Percentiles rank a stretch among this genome's conserved stretches.
These are phyloP conservation scores for Xenoacremonium recifei DNA, from an alignment of 2,329 filamentous ascomycete species.

Conservation along the genomic window DNA sequence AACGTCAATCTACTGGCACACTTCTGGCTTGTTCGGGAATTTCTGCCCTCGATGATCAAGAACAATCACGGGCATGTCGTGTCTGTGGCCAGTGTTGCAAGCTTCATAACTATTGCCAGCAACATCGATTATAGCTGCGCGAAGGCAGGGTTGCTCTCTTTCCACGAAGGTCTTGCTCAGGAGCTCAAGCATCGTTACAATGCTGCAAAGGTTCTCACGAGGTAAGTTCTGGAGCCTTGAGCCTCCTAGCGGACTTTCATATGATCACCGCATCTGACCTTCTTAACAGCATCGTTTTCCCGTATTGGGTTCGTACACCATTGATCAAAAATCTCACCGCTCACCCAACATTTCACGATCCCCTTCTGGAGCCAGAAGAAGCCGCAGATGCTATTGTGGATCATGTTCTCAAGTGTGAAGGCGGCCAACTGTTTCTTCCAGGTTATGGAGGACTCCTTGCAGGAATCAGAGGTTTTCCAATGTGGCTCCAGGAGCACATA, in stretches of 20 bases:
- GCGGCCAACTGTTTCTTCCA: conserved; percentile 48
- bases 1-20: conserved; percentile 67
- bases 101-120: conserved; percentile 56
- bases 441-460: conserved; percentile 17
- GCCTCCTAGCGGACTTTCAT: background rate
- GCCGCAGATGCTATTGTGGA: conserved; percentile 43
- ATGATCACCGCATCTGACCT: background rate
- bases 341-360: background rate
- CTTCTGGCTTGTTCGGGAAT: conserved; percentile 62
- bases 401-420: conserved; percentile 42
- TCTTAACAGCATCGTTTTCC: background rate
- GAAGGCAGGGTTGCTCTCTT: conserved; percentile 63
- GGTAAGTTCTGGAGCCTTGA: conserved; percentile 25
- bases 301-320: background rate
- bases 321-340: background rate
- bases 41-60: conserved; percentile 63
- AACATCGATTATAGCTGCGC: conserved; percentile 65
- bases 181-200: conserved; percentile 60
- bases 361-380: conserved; percentile 22
- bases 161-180: conserved; percentile 62
- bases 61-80: conserved; percentile 69
- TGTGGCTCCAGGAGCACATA: conserved; percentile 32
- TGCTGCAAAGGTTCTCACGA: conserved; percentile 60
- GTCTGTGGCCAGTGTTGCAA: conserved; percentile 65
- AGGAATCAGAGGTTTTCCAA: conserved; percentile 40